Conservation (phyloP, 345 rosid genomes). For the Angophora floribunda region DNA sequence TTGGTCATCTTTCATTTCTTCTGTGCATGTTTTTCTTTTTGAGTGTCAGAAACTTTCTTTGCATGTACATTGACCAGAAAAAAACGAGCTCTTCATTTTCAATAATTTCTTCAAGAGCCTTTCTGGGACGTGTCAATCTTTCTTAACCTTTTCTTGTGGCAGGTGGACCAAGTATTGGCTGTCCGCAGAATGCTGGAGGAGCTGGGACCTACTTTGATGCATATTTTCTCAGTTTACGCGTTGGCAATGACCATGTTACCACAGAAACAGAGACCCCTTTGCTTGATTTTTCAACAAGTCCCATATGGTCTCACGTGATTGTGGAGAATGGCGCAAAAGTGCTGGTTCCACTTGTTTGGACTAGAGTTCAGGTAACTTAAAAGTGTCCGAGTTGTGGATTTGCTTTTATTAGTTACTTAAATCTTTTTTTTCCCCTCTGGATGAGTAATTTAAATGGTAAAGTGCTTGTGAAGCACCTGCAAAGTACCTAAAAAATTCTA, state of each 20-base stretch:
- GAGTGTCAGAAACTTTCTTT: not conserved
- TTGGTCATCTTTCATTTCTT: not conserved
- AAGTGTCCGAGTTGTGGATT: not conserved
- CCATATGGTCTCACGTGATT: slow-evolving; percentile 82
- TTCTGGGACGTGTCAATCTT: not conserved
- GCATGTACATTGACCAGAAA: not conserved
- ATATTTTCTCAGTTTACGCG: slow-evolving; percentile 72
- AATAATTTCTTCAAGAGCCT: not conserved
- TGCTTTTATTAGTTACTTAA: not conserved
- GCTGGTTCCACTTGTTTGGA: slow-evolving; percentile 92
- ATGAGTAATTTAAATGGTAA: not conserved
- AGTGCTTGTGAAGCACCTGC: not conserved
- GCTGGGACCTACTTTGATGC: slow-evolving; percentile 97
- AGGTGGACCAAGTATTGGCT: slow-evolving; percentile 88
- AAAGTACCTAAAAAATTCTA: not conserved
- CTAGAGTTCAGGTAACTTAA: slow-evolving; percentile 72
- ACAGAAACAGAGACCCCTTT: slow-evolving; percentile 94
- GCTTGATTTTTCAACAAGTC: slow-evolving; percentile 81
- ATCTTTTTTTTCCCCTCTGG: not conserved
- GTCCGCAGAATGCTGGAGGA: slow-evolving; percentile 88
- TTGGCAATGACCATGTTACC: slow-evolving; percentile 72
- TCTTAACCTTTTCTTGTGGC: slow-evolving; percentile 8
- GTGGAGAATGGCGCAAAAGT: slow-evolving; percentile 93
- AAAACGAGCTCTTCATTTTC: not conserved
- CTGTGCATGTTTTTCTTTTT: not conserved